Percentiles rank a stretch among this genome's conserved stretches.
These are phyloP conservation scores for Fusarium sp. DNA, from an alignment of 2,329 filamentous ascomycete species.

Conservation along the genomic window DNA sequence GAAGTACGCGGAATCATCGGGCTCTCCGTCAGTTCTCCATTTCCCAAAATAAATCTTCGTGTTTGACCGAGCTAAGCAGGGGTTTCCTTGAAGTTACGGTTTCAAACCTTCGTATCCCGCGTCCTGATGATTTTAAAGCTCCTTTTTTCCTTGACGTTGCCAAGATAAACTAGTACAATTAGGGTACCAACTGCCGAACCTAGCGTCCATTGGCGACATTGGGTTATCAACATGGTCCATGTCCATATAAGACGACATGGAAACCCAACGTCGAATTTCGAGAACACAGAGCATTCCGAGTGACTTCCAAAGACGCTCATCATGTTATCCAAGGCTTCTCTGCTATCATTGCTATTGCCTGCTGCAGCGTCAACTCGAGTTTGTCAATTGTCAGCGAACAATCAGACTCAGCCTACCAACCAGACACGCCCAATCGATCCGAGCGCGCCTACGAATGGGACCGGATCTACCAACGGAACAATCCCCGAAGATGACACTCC, in stretches of 20 bases:
- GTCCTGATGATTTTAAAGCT: slow-evolving; percentile 1
- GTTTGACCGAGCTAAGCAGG: background rate
- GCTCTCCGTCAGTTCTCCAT: background rate
- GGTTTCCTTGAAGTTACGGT: slow-evolving; percentile 1
- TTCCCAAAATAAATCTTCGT: background rate
- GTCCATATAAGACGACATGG: background rate
- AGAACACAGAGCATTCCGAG: background rate
- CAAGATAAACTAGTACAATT: background rate
- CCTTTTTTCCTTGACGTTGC: background rate
- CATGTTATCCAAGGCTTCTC: background rate
- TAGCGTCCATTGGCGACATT: background rate
- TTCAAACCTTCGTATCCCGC: slow-evolving; percentile 3
- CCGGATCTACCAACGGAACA: slow-evolving; percentile 3
- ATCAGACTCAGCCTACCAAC: slow-evolving; percentile 5
- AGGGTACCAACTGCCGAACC: background rate
- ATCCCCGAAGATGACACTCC: slow-evolving; percentile 6
- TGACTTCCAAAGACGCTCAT: background rate
- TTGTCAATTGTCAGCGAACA: slow-evolving; percentile 1
- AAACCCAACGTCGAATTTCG: background rate
- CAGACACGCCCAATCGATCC: background rate
- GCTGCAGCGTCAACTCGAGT: background rate
- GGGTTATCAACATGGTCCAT: background rate
- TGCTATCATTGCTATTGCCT: background rate
- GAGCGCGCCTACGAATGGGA: background rate
- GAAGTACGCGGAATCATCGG: background rate